Base-by-base conservation (phyloP, 192 early-diverging fungal species). In the Backusella tarrabulga region DNA sequence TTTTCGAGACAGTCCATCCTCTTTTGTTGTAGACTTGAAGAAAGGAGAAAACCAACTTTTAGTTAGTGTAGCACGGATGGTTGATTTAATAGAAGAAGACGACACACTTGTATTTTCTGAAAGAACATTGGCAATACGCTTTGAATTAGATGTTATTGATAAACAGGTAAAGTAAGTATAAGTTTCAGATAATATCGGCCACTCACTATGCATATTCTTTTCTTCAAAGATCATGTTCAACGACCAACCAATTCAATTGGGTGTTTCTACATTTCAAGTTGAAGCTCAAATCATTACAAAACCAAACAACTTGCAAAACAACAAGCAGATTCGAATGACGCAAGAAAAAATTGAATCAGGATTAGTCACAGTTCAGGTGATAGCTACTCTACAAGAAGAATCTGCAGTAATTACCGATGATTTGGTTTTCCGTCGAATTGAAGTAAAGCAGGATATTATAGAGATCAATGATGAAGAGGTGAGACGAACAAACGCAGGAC, bases 11-110 rank as follows among this genome's bases (percentile, higher is more conserved):
- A 63, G 56, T 1, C 56, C 56, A 3, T 63, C 56, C 9, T 29
- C 56, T 63, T 63, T 63, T 63, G 56, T 63, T 9, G 23, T 63
- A 3, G 56, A 29, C 56, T 63, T 63, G 56, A 63, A 63, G 23
- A 35, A 77, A 8, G 77, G 77, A 34, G 76, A 77, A 36, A 84
- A 88, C 42, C 80, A 84, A 73, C 82, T 90, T 54, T 82, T 83
- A 71, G 85, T 90, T 44, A 87, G 83, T 19, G 87, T 90, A 29
- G 83, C 86, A 66, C 82, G 87, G 7, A 82, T 86, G 19, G 89
- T 88, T 67, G 89, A 90, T 50, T 79, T 90, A 8, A 72, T 88
- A n/a, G 80, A 84, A 26, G 87, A 90, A 70, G 83, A 88, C 67
- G 86, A 87, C 52, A 73, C 82, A 52, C 78, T 29, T 29, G 56